A percentile compares a stretch with the other conserved stretches of the same genome.
These are phyloP conservation scores for Globisporangium spiculum DNA, from an alignment of 352 stramenopile species.

Conservation along the genomic window DNA sequence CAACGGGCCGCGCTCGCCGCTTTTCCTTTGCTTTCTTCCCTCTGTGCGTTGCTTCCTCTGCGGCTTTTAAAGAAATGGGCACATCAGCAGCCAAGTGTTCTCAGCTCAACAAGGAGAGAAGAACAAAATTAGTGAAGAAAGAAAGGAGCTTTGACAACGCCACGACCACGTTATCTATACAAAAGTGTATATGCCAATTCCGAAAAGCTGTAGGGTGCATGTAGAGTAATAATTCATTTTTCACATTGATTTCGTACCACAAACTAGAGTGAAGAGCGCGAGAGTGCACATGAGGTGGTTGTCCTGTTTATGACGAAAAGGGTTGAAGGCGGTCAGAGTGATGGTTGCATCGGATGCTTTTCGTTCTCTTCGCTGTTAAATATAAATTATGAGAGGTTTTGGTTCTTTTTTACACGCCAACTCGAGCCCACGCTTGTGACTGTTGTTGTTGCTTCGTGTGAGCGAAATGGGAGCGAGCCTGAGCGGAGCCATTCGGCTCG, in stretches of 20 bases:
- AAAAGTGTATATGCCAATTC: slow-evolving; percentile 2
- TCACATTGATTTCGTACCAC: not conserved
- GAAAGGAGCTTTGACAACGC: slow-evolving; percentile 11
- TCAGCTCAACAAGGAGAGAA: slow-evolving; percentile 7
- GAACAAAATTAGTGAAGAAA: slow-evolving; percentile 8
- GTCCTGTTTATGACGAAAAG: slow-evolving; percentile 13
- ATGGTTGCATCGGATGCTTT: slow-evolving; percentile 5
- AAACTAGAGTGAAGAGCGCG: not conserved
- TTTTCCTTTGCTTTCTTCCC: not conserved
- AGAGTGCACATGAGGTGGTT: not conserved
- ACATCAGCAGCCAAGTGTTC: not conserved
- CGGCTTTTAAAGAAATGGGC: slow-evolving; percentile 18
- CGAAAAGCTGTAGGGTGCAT: not conserved
- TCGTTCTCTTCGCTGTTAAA: slow-evolving; percentile 10
- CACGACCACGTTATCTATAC: not conserved
- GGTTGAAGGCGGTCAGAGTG: slow-evolving; percentile 19
- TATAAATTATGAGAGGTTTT: slow-evolving; percentile 1
- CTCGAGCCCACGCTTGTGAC: not conserved
- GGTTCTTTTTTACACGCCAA: not conserved
- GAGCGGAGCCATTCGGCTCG: slow-evolving; percentile 3
- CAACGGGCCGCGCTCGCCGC: not conserved
- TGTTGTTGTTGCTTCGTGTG: not conserved
- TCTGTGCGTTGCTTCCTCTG: slow-evolving; percentile 1
- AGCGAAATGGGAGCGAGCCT: not conserved
- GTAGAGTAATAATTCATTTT: not conserved